These are phyloP conservation scores for Xylariaceae sp. DNA, from an alignment of 2,329 filamentous ascomycete species.

Conservation along the genomic window DNA sequence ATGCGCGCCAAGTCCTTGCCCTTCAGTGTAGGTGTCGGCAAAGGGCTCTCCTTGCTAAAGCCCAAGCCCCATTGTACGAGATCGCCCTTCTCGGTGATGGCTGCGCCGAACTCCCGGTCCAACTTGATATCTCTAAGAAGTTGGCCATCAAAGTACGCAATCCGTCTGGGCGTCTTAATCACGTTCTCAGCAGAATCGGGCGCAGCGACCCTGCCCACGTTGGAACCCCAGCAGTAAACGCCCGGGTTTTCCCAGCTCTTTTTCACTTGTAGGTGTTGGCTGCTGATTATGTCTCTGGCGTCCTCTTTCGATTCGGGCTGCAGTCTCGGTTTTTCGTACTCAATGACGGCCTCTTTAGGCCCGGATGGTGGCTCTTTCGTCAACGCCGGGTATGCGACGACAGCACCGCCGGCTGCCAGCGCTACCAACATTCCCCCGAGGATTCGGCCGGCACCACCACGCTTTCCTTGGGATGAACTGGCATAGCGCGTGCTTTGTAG, in stretches of 20 bases:
- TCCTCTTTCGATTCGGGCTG: slow-evolving; percentile 61
- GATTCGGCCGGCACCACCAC: slow-evolving; percentile 20
- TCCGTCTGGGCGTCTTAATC: slow-evolving; percentile 73
- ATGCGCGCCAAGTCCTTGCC: slow-evolving; percentile 78
- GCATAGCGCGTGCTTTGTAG: slow-evolving; percentile 23
- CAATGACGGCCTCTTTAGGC: slow-evolving; percentile 46
- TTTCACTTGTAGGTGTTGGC: slow-evolving; percentile 83
- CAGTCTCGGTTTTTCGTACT: slow-evolving; percentile 62
- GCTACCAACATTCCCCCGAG: slow-evolving; percentile 26
- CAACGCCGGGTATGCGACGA: slow-evolving; percentile 23
- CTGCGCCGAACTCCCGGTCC: slow-evolving; percentile 74
- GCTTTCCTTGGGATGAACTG: slow-evolving; percentile 17
- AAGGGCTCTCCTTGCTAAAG: slow-evolving; percentile 59
- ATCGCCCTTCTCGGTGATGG: slow-evolving; percentile 82
- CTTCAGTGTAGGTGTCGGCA: slow-evolving; percentile 65
- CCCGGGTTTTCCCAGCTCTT: slow-evolving; percentile 77
- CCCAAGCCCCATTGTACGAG: slow-evolving; percentile 85
- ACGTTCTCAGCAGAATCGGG: slow-evolving; percentile 71
- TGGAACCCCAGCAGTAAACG: slow-evolving; percentile 91
- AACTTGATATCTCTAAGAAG: slow-evolving; percentile 83
- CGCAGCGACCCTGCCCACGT: slow-evolving; percentile 76
- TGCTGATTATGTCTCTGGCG: slow-evolving; percentile 69
- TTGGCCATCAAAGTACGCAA: slow-evolving; percentile 78
- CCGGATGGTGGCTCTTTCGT: slow-evolving; percentile 24
- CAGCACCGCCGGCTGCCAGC: slow-evolving; percentile 23